Evolutionary conservation across 2,329 filamentous ascomycete species (phyloP).

Genomic region (Zymoseptoria pseudotritici): DNA sequence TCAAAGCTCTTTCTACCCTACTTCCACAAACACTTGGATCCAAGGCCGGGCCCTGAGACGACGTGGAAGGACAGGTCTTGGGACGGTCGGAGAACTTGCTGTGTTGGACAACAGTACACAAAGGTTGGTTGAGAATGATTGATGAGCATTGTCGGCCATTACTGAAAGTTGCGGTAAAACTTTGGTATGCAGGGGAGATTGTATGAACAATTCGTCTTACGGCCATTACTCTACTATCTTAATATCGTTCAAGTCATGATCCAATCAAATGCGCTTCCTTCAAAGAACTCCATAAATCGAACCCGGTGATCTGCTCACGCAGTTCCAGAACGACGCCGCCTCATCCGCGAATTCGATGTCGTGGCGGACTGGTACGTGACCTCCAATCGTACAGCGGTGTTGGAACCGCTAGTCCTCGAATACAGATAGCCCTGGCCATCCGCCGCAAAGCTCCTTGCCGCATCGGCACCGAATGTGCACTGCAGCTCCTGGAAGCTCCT

Average conservation of each 20-base stretch:
- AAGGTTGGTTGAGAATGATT: too few relatives aligned
- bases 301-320: not conserved
- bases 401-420: not conserved
- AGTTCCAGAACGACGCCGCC: not conserved
- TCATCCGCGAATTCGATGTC: not conserved
- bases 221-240: too few relatives aligned
- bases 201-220: too few relatives aligned
- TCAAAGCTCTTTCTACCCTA: too few relatives aligned
- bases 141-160: too few relatives aligned
- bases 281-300: not conserved
- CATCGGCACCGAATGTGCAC: not conserved
- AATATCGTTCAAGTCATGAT: not conserved
- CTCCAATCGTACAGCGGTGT: not conserved
- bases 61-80: too few relatives aligned
- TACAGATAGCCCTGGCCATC: not conserved
- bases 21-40: too few relatives aligned
- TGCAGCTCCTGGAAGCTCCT: not conserved
- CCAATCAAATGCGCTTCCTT: not conserved
- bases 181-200: too few relatives aligned
- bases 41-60: too few relatives aligned
- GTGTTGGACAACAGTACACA: too few relatives aligned
- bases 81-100: too few relatives aligned
- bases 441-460: not conserved
- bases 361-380: not conserved
- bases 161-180: too few relatives aligned